Evolutionary conservation across 768 basidiomycete species (phyloP).

Genomic region (Lentinula aciculospora): DNA sequence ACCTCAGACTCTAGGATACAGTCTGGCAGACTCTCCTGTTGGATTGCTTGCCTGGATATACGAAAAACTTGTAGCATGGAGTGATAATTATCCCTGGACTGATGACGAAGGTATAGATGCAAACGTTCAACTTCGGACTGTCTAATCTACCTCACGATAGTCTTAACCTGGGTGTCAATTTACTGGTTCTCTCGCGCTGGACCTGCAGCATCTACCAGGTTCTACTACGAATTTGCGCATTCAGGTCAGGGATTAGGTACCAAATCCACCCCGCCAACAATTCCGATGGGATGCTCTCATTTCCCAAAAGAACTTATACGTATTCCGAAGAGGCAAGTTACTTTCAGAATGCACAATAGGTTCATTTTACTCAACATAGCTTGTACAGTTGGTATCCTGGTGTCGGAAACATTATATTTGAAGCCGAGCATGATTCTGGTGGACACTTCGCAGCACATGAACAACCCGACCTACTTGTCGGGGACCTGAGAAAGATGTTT

Average conservation of each 20-base stretch:
- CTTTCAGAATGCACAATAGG: not conserved
- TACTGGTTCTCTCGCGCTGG: constrained; percentile 24
- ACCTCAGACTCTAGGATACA: constrained; percentile 32
- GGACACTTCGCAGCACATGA: constrained; percentile 10
- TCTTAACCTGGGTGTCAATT: constrained; percentile 22
- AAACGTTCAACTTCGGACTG: too few species aligned
- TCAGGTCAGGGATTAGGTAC: not conserved
- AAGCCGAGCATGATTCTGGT: not conserved
- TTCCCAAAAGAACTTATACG: constrained; percentile 2
- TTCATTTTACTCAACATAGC: not conserved
- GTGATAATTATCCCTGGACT: constrained; percentile 36
- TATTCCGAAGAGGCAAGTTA: not conserved
- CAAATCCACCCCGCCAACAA: not conserved
- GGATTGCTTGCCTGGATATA: constrained; percentile 33
- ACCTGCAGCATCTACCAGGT: constrained; percentile 15
- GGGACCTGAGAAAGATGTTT: constrained; percentile 32
- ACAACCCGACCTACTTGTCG: constrained; percentile 17
- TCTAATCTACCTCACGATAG: constrained; percentile 2
- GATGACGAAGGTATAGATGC: constrained; percentile 36
- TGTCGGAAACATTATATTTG: constrained; percentile 3
- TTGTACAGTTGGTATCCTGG: not conserved
- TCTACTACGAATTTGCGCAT: constrained; percentile 13
- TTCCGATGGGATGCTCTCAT: not conserved
- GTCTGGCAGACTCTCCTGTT: constrained; percentile 37
- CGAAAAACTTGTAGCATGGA: constrained; percentile 26